A percentile compares a stretch with the other conserved stretches of the same genome.
phyloP scores from a whole-genome alignment of 129 eudicot genomes.

The Artemisia argyi region DNA sequence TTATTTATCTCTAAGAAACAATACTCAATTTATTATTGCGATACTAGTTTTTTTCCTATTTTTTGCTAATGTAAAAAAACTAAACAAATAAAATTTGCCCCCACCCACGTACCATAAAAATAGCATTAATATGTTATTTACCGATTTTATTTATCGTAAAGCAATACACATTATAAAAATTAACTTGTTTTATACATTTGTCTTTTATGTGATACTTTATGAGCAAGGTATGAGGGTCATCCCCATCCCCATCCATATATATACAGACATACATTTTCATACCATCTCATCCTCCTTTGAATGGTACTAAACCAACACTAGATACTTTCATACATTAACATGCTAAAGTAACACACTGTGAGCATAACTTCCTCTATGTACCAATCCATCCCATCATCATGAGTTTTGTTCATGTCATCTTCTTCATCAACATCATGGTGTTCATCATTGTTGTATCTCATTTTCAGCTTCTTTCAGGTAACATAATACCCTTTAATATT shows the following conservation, averaged over 20 bases:
- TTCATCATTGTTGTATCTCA: slow-evolving; percentile 40
- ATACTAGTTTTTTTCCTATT: no score
- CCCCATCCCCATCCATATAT: not conserved
- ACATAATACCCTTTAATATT: not conserved
- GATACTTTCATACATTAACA: slow-evolving; percentile 10
- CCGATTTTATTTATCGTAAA: no score
- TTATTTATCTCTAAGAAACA: no score
- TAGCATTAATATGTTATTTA: no score
- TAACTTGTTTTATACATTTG: not conserved
- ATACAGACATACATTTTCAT: slow-evolving; percentile 8
- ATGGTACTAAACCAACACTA: slow-evolving; percentile 5
- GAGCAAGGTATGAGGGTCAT: not conserved
- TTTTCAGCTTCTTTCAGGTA: slow-evolving; percentile 42
- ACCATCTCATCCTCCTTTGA: slow-evolving; percentile 11
- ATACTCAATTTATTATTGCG: no score
- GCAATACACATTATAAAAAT: no score
- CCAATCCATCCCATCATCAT: slow-evolving; percentile 37
- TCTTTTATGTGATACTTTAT: not conserved
- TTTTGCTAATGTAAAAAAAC: no score
- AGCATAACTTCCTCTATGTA: slow-evolving; percentile 18
- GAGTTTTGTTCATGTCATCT: slow-evolving; percentile 28
- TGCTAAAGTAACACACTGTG: slow-evolving; percentile 25
- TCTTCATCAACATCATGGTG: slow-evolving; percentile 32
- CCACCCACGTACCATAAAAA: no score
- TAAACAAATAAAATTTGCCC: no score